These are phyloP conservation scores for Fragaria nilgerrensis DNA, from an alignment of 306 rosid genomes.

Conservation along the genomic window DNA sequence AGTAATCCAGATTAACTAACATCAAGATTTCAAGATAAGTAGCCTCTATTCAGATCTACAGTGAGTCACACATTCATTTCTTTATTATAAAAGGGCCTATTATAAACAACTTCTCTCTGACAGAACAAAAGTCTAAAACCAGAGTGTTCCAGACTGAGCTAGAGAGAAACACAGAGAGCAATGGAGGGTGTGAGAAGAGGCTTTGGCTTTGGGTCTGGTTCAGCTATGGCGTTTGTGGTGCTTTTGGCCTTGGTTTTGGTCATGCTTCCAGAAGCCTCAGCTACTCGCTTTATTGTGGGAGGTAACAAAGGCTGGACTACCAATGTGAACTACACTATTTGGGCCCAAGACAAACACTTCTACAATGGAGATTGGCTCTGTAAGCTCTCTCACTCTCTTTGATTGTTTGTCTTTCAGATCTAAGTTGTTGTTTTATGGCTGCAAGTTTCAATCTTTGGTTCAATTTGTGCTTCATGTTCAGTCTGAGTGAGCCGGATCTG, in stretches of 20 bases:
- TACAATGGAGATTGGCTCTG: conserved; percentile 94
- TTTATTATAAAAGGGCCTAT: not conserved
- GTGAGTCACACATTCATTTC: not conserved
- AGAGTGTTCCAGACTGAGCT: conserved; percentile 29
- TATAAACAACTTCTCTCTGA: not conserved
- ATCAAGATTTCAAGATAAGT: not conserved
- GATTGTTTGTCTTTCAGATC: not conserved
- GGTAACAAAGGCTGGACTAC: conserved; percentile 63
- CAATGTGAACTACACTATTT: conserved; percentile 68
- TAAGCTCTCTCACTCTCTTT: conserved; percentile 32
- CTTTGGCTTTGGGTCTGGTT: conserved; percentile 14
- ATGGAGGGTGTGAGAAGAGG: conserved; percentile 49
- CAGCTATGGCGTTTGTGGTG: conserved; percentile 35
- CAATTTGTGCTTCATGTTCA: not conserved
- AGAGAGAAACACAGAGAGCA: conserved; percentile 9
- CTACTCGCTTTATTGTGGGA: conserved; percentile 59
- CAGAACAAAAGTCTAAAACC: not conserved
- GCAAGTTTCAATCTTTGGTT: not conserved
- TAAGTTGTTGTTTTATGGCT: not conserved
- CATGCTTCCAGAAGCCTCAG: conserved; percentile 56
- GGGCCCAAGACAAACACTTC: conserved; percentile 76
- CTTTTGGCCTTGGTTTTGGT: conserved; percentile 27
- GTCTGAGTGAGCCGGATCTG: conserved; percentile 43
- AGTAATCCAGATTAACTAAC: not conserved
- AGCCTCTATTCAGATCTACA: conserved; percentile 6